These are phyloP conservation scores for Globisporangium echinulatum DNA, from an alignment of 352 stramenopile species.

Conservation along the genomic window DNA sequence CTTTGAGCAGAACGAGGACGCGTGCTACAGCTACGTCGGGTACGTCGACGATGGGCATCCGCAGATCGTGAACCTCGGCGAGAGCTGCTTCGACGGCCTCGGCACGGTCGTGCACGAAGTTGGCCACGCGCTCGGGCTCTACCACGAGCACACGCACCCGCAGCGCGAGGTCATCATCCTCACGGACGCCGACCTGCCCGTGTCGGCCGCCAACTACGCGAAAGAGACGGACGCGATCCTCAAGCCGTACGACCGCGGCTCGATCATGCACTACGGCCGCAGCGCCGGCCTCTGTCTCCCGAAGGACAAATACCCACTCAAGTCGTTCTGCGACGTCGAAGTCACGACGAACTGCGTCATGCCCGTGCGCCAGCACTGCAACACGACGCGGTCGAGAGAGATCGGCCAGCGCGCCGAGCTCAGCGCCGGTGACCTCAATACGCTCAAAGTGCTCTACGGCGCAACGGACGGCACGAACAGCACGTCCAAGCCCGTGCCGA, in stretches of 20 bases:
- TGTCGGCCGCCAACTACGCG: conserved; percentile 63
- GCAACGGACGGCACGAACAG: conserved; percentile 17
- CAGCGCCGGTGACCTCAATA: conserved; percentile 55
- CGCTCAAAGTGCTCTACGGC: conserved; percentile 58
- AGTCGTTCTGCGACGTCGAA: conserved; percentile 64
- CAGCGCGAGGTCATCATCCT: conserved; percentile 63
- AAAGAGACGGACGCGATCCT: conserved; percentile 49
- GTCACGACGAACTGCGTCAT: conserved; percentile 60
- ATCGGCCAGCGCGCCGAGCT: conserved; percentile 52
- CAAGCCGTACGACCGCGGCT: conserved; percentile 61
- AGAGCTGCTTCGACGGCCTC: conserved; percentile 52
- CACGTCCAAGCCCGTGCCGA: conserved; percentile 21
- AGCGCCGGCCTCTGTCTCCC: conserved; percentile 60
- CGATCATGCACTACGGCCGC: conserved; percentile 78
- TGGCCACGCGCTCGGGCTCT: conserved; percentile 56
- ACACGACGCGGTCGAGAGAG: conserved; percentile 50
- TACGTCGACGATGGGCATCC: conserved; percentile 58
- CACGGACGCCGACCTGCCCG: conserved; percentile 49
- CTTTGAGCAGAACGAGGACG: conserved; percentile 63
- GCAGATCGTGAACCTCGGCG: conserved; percentile 63
- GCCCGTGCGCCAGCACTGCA: conserved; percentile 60
- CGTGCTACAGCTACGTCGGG: conserved; percentile 68
- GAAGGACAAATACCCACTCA: conserved; percentile 53
- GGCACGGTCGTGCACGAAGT: conserved; percentile 60
- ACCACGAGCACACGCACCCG: conserved; percentile 69